phyloP scores from a whole-genome alignment of 805 yeast species.

The Metschnikowia lunata region DNA sequence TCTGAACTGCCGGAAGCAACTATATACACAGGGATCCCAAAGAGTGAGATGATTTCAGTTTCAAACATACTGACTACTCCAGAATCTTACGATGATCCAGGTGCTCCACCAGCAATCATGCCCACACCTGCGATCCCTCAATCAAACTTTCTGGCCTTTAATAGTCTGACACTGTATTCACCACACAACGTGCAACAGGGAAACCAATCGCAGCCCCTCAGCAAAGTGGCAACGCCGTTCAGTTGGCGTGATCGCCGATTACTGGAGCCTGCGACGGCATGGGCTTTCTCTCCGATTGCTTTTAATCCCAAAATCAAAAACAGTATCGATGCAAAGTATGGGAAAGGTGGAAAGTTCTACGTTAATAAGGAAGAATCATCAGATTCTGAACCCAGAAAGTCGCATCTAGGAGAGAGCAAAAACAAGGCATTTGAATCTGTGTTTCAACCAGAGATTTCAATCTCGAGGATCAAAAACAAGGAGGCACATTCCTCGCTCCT shows the following conservation, averaged over 20 bases:
- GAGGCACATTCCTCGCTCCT: too few relatives aligned
- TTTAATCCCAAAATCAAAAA: slow-evolving; percentile 77
- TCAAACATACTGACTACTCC: slow-evolving; percentile 8
- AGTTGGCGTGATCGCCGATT: slow-evolving; percentile 2
- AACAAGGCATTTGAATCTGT: slow-evolving; percentile 6
- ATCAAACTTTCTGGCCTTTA: slow-evolving; percentile 11
- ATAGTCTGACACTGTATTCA: neutral
- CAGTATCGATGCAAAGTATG: slow-evolving; percentile 80
- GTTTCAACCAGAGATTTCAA: neutral
- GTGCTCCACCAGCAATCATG: slow-evolving; percentile 69
- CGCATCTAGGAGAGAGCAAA: slow-evolving; percentile 13
- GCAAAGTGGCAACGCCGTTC: neutral
- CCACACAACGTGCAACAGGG: neutral
- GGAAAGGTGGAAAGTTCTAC: slow-evolving; percentile 85
- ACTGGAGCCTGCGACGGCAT: slow-evolving; percentile 22
- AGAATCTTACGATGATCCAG: slow-evolving; percentile 61
- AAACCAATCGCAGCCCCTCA: neutral
- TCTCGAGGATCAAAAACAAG: neutral
- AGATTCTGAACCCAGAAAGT: slow-evolving; percentile 8
- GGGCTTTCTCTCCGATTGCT: slow-evolving; percentile 76
- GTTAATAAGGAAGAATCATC: slow-evolving; percentile 39
- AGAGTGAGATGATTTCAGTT: slow-evolving; percentile 50
- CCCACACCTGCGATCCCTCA: slow-evolving; percentile 45
- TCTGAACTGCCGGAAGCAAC: neutral
- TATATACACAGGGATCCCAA: slow-evolving; percentile 46